Evolutionary conservation across 2,329 filamentous ascomycete genomes (phyloP), one percentile per base, ranked within the genome.

Genomic region (Basipetospora sp.): DNA sequence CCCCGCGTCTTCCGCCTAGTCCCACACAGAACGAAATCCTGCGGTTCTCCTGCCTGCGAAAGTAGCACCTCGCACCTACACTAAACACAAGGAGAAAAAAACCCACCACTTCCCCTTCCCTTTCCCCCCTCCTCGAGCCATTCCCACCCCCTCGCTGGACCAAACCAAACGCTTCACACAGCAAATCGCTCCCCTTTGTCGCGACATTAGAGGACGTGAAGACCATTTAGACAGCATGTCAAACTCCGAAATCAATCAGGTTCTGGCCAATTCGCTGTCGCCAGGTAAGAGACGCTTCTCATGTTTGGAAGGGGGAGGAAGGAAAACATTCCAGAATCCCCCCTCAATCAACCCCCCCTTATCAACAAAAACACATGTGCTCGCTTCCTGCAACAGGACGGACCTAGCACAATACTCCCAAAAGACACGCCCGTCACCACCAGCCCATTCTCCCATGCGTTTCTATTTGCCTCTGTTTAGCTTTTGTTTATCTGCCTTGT

Each of bases 191-290:
- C 22, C 22, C 11, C 6, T 11, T 25, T 25, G 22, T 25, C 11
- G 16, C 15, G 8, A 37, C 30, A 39, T 20, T 37, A 39, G 39
- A 36, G 39, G 20, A 39, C 16, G 34, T 34, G 19, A 22, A 41
- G 25, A 31, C 47, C 50, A 52, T 54, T 53, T 11, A n/a, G 51
- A 56, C 59, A 68, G 55, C 61, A 85, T 74, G 71, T 72, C 70
- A 62, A 72, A 67, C 68, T 65, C 92, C 81, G 85, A 96, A 69
- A 92, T 96, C 69, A 93, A 88, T 70, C 80, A 86, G 67, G 88
- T 98, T 69, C 81, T 98, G 70, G 77, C 85, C 65, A 88, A 87
- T 69, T 96, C 90, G 62, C 77, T 96, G 65, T 92, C 87, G 57
- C 73, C 87, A 57, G 88, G 90, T 96, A 68, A 60, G 80, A 63